A percentile compares a stretch with the other conserved stretches of the same genome.
Conservation (phyloP, 176 grass and related monocot genomes). For the Phoenix dactylifera region DNA sequence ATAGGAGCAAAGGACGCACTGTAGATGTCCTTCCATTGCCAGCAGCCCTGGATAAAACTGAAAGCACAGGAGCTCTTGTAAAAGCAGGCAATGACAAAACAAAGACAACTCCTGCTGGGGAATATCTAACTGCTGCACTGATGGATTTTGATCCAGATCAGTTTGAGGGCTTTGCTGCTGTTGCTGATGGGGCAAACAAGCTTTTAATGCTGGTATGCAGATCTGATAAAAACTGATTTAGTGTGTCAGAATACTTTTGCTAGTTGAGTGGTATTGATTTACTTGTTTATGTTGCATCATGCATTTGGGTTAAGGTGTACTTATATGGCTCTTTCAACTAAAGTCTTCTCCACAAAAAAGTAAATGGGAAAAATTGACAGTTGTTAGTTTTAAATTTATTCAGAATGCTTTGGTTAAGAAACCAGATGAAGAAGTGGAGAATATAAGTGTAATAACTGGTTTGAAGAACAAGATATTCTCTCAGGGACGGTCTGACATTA, state of each 20-base stretch:
- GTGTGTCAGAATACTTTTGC: not conserved
- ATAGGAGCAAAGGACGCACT: conserved; percentile 35
- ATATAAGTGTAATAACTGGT: not conserved
- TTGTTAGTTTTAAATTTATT: too few species aligned
- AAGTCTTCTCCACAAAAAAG: too few species aligned
- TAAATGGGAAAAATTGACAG: too few species aligned
- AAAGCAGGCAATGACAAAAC: conserved; percentile 72
- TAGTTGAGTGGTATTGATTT: too few species aligned
- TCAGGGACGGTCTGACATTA: not conserved
- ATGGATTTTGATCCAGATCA: conserved; percentile 93
- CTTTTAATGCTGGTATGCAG: conserved; percentile 88
- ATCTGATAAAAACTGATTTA: too few species aligned
- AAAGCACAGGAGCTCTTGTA: conserved; percentile 71
- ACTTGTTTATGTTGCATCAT: too few species aligned
- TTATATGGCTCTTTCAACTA: too few species aligned
- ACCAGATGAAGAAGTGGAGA: too few species aligned
- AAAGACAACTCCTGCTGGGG: conserved; percentile 94
- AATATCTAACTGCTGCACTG: conserved; percentile 89
- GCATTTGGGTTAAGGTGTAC: too few species aligned
- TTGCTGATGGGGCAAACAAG: conserved; percentile 98
- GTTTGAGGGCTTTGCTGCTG: conserved; percentile 85
- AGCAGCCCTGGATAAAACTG: conserved; percentile 45
- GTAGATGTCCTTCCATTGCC: conserved; percentile 25
- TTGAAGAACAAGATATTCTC: not conserved
- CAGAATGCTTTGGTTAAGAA: too few species aligned